phyloP scores from a whole-genome alignment of 2,329 filamentous ascomycete genomes.

The Colletotrichum tamarilloi region DNA sequence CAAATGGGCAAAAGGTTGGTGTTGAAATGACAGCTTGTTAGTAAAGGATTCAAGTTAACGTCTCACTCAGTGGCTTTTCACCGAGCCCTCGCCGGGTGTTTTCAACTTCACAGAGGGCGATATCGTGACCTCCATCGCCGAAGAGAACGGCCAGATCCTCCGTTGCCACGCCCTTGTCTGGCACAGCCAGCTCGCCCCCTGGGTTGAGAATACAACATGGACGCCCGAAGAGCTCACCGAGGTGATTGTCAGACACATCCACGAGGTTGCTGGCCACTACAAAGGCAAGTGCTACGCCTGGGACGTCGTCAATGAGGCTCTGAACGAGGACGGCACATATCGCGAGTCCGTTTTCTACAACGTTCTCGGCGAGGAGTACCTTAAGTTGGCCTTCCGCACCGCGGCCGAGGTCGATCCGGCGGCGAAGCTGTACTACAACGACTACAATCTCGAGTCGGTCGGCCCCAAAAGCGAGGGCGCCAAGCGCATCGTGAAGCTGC shows the following conservation, averaged over 20 bases:
- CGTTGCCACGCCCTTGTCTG: slow-evolving; percentile 68
- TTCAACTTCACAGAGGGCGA: slow-evolving; percentile 73
- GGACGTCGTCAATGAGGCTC: slow-evolving; percentile 75
- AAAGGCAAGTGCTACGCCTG: slow-evolving; percentile 70
- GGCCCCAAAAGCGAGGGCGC: slow-evolving; percentile 58
- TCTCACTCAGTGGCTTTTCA: slow-evolving; percentile 61
- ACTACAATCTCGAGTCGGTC: slow-evolving; percentile 70
- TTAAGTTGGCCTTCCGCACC: slow-evolving; percentile 67
- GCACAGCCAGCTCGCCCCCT: slow-evolving; percentile 57
- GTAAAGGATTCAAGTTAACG: slow-evolving; percentile 9
- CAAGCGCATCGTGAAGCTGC: slow-evolving; percentile 55
- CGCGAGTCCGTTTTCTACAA: slow-evolving; percentile 64
- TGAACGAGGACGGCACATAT: slow-evolving; percentile 67
- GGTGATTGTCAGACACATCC: slow-evolving; percentile 66
- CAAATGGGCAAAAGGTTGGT: slow-evolving; percentile 64
- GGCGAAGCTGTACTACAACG: slow-evolving; percentile 67
- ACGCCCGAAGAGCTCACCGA: slow-evolving; percentile 66
- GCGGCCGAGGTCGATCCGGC: slow-evolving; percentile 64
- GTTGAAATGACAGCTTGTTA: background rate
- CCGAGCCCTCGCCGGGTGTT: slow-evolving; percentile 65
- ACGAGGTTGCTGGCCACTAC: slow-evolving; percentile 67
- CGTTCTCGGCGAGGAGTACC: slow-evolving; percentile 66
- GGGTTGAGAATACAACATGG: slow-evolving; percentile 54
- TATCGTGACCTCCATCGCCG: slow-evolving; percentile 55
- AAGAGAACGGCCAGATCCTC: slow-evolving; percentile 56